Percentiles rank a stretch among this genome's conserved stretches.
Conservation (phyloP, 2,329 filamentous ascomycete genomes). For the Cladosporium halotolerans region DNA sequence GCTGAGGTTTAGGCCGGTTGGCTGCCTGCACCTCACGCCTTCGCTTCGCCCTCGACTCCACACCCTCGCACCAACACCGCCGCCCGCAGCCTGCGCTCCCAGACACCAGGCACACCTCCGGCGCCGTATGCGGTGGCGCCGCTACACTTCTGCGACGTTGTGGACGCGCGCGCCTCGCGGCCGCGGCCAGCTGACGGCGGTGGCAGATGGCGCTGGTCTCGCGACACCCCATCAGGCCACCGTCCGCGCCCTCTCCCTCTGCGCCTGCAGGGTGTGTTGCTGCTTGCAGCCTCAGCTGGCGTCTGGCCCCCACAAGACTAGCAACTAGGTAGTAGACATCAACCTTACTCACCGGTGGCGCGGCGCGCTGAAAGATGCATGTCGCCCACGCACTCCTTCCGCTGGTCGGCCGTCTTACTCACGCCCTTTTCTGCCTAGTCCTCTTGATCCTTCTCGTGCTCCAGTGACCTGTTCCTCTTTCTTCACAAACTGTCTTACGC, state of each 20-base stretch:
- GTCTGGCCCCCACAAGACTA: constrained; percentile 11
- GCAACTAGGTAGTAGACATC: constrained; percentile 4
- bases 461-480: background rate
- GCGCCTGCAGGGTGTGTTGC: constrained; percentile 2
- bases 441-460: background rate
- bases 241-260: background rate
- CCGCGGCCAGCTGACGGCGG: background rate
- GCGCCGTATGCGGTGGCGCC: background rate
- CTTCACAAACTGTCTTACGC: background rate
- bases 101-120: background rate
- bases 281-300: constrained; percentile 9
- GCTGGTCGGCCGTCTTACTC: background rate
- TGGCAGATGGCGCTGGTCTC: background rate
- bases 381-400: too few species aligned
- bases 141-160: too few species aligned
- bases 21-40: constrained; percentile 6
- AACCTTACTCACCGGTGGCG: constrained; percentile 3
- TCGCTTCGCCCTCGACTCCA: background rate
- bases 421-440: background rate
- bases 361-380: background rate
- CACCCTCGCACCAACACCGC: background rate
- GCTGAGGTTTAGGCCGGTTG: background rate
- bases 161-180: too few species aligned
- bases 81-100: background rate
- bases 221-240: constrained; percentile 9